Evolutionary conservation across 176 grass and related monocot genomes (phyloP).

Genomic region (Phoenix dactylifera): DNA sequence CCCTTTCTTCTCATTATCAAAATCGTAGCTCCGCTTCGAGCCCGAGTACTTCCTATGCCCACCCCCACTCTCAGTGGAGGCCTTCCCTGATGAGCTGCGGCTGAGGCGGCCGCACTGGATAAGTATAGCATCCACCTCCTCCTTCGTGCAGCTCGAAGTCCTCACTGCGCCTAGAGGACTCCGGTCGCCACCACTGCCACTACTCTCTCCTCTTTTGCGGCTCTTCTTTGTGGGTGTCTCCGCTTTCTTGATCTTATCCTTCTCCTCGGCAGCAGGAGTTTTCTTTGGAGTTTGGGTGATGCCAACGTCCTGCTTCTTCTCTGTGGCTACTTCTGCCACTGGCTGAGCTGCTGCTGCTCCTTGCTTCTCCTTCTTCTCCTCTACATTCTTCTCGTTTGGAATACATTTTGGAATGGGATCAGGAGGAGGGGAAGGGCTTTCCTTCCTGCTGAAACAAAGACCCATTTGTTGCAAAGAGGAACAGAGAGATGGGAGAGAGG

Average conservation of each 20-base stretch:
- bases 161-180: slow-evolving; percentile 18
- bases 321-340: slow-evolving; percentile 7
- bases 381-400: not conserved
- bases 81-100: slow-evolving; percentile 71
- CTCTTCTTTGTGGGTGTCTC: slow-evolving; percentile 25
- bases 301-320: slow-evolving; percentile 68
- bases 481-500: too few species aligned
- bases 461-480: slow-evolving; percentile 36
- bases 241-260: slow-evolving; percentile 14
- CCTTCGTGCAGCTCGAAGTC: slow-evolving; percentile 80
- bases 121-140: slow-evolving; percentile 84
- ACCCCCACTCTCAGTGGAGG: slow-evolving; percentile 22
- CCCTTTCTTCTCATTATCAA: slow-evolving; percentile 55
- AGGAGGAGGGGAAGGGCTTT: slow-evolving; percentile 11
- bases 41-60: slow-evolving; percentile 50
- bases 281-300: slow-evolving; percentile 39
- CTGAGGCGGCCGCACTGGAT: slow-evolving; percentile 97
- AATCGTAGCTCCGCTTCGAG: slow-evolving; percentile 87
- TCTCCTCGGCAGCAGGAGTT: not conserved
- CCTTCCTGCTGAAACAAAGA: slow-evolving; percentile 90
- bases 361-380: not conserved
- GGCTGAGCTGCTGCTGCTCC: slow-evolving; percentile 9
- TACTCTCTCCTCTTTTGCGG: not conserved
- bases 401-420: not conserved
- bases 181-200: slow-evolving; percentile 1